phyloP scores from a whole-genome alignment of 768 basidiomycete species.

The Trametes gibbosa region DNA sequence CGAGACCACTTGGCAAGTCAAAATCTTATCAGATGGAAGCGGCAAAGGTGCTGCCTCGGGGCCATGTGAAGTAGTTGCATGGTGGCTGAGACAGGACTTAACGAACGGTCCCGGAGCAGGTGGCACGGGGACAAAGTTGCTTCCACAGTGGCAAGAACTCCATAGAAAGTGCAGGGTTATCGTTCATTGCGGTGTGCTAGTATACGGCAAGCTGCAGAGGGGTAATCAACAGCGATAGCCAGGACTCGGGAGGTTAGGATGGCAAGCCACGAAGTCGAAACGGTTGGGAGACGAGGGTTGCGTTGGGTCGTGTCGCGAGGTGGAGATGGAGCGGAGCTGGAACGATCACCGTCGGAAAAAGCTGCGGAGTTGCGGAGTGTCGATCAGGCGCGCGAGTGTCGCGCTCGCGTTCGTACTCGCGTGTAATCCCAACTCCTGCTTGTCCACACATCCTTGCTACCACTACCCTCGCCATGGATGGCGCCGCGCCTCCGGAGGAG shows the following conservation, averaged over 20 bases:
- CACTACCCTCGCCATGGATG: conserved; percentile 62
- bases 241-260: too few species aligned
- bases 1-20: neutral
- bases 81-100: neutral
- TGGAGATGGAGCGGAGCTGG: neutral
- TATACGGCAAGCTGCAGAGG: too few species aligned
- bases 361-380: conserved; percentile 5
- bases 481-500: conserved; percentile 88
- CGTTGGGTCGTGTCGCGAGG: too few species aligned
- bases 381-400: conserved; percentile 6
- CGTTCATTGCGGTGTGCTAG: too few species aligned
- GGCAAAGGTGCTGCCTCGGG: neutral
- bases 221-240: too few species aligned
- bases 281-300: too few species aligned
- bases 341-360: neutral
- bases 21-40: conserved; percentile 10
- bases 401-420: conserved; percentile 12
- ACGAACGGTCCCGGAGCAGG: neutral
- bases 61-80: neutral
- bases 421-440: conserved; percentile 16
- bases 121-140: neutral
- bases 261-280: too few species aligned
- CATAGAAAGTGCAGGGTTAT: too few species aligned
- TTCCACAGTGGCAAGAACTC: too few species aligned
- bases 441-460: conserved; percentile 8